Evolutionary conservation across 257 asterid species (phyloP).

Genomic region (Thymus mandschuricus): DNA sequence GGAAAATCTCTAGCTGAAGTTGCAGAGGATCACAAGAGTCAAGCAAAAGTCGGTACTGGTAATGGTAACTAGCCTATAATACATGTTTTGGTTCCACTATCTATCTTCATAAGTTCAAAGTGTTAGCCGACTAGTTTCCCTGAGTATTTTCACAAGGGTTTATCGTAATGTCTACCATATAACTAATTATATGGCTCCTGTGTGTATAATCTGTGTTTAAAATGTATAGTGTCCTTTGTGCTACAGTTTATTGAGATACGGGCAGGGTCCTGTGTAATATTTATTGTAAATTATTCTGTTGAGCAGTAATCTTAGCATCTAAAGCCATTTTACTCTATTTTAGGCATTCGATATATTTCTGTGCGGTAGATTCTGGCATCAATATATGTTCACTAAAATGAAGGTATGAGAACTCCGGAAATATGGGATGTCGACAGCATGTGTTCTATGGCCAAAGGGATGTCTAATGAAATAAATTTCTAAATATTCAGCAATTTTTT

Average conservation of each 20-base stretch:
- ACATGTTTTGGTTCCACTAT: neutral
- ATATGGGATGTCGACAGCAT: neutral
- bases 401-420: too few relatives aligned
- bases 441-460: too few relatives aligned
- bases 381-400: neutral
- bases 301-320: neutral
- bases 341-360: conserved; percentile 1
- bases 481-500: too few relatives aligned
- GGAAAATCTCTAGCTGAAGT: conserved; percentile 22
- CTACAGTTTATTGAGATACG: neutral
- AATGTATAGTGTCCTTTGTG: neutral
- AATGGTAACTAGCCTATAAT: neutral
- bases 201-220: neutral
- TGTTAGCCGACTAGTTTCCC: neutral
- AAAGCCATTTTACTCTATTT: neutral
- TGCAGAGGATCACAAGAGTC: conserved; percentile 27
- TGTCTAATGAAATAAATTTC: too few relatives aligned
- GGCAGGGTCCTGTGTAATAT: neutral
- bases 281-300: neutral
- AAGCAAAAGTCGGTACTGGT: conserved; percentile 27
- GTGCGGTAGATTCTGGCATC: neutral
- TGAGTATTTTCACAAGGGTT: neutral
- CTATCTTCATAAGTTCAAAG: neutral
- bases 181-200: neutral
- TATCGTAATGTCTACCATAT: neutral